A percentile compares a stretch with the other conserved stretches of the same genome.
Evolutionary conservation across 2,329 filamentous ascomycete genomes (phyloP).

Genomic region (Knoxdaviesia proteae): DNA sequence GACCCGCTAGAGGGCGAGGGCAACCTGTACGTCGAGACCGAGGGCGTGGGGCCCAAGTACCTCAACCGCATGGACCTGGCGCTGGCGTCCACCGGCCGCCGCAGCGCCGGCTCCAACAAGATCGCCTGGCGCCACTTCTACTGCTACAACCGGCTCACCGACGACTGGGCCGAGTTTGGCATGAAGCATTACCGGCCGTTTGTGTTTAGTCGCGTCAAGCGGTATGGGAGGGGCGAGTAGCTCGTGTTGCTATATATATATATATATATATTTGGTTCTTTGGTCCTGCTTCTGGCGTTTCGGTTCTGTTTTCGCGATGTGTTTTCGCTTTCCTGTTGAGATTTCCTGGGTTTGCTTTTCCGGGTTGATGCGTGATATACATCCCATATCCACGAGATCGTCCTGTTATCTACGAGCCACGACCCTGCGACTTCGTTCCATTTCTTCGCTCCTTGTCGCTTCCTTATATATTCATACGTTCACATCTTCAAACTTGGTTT

Average conservation of each 20-base stretch:
- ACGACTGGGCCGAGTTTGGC: constrained; percentile 72
- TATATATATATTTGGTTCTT: not conserved
- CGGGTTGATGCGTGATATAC: too few species aligned
- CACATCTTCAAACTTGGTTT: too few species aligned
- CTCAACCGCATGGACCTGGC: constrained; percentile 64
- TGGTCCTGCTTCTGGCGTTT: too few species aligned
- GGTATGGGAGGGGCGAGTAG: constrained; percentile 31
- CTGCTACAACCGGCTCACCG: constrained; percentile 74
- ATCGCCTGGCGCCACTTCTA: constrained; percentile 76
- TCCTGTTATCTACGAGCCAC: too few species aligned
- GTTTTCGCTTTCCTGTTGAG: too few species aligned
- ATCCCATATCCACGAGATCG: too few species aligned
- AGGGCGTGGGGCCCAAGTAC: constrained; percentile 61
- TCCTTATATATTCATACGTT: too few species aligned
- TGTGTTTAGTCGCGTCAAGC: constrained; percentile 45
- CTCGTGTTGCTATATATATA: not conserved
- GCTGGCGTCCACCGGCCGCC: constrained; percentile 41
- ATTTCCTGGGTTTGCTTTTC: too few species aligned
- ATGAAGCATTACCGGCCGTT: constrained; percentile 43
- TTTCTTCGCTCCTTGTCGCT: too few species aligned
- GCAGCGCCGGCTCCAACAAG: constrained; percentile 54
- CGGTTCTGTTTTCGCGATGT: too few species aligned
- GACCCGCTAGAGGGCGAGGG: constrained; percentile 29
- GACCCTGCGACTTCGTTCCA: too few species aligned
- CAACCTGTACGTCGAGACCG: constrained; percentile 66